Evolutionary conservation across 257 asterid genomes (phyloP), one percentile per base, ranked within the genome.

Genomic region (Solanum infundibuliforme): DNA sequence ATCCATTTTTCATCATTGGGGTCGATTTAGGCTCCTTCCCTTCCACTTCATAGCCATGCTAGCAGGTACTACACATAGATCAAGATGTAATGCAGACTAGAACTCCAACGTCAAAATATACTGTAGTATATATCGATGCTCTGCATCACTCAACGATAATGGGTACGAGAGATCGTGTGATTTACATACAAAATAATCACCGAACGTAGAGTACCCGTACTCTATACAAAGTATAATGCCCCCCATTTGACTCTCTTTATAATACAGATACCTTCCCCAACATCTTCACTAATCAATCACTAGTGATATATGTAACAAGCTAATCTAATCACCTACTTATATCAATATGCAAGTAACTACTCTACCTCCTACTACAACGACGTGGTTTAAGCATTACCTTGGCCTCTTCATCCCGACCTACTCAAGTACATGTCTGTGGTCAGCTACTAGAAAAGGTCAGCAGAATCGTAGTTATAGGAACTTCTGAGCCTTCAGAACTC

Each of bases 181-280:
- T 82, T 46, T 82, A 81, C 68, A 29, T 82, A 82, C 85, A 82
- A 82, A 82, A 82, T 29, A 29, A 82, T 82, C 85, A 82, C 85
- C 41, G 41, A 16, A 48, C 11, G 2, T 81, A 29, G 69, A 18
- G 69, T 81, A 29, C 41, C 85, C 85, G 4, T 52, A 21, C 69
- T 82, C 85, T 82, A 48, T 48, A 82, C 85, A 82, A 48, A 7
- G 66, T 82, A 82, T 46, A 82, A 48, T 82, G 43, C 41, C 69
- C 65, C 69, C 43, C 29, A 20, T 18, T 29, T 25, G 23, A 21
- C 69, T 29, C 85, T 81, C 20, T 82, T 46, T 82, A 82, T 82
- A 46, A 82, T 48, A 82, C 69, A 81, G 85, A 81, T 16, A 35
- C 69, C 65, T 43, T 77, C 21, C 84, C 65, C 68, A 82, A 48